phyloP scores from a whole-genome alignment of 148 eudicot species.

The Euryodendron excelsum region DNA sequence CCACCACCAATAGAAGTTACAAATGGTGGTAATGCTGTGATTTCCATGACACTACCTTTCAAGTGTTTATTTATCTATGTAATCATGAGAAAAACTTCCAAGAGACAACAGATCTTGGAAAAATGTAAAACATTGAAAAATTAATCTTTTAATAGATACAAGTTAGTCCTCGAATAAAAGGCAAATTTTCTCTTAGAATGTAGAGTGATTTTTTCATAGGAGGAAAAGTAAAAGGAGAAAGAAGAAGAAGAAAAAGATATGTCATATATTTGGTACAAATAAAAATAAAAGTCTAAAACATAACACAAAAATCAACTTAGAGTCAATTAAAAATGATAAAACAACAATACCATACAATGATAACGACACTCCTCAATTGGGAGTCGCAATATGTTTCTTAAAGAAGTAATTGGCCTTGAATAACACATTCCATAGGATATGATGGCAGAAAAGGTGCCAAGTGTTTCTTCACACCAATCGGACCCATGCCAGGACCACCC shows the following conservation, averaged over 20 bases:
- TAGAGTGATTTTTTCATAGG: too few species aligned
- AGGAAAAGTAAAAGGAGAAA: too few species aligned
- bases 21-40: not conserved
- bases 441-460: conserved; percentile 96
- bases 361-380: not conserved
- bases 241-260: not conserved
- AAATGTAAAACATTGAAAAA: not conserved
- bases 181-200: not conserved
- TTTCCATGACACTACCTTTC: not conserved
- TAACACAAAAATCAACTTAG: not conserved
- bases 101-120: not conserved
- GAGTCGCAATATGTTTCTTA: not conserved
- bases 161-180: not conserved
- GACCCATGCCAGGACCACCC: conserved; percentile 99
- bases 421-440: conserved; percentile 90
- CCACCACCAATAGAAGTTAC: not conserved
- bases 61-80: not conserved
- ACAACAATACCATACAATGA: not conserved
- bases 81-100: not conserved
- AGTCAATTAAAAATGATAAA: not conserved
- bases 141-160: not conserved
- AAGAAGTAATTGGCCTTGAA: not conserved
- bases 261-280: not conserved
- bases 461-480: conserved; percentile 97
- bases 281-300: not conserved